A percentile compares a stretch with the other conserved stretches of the same genome.
Evolutionary conservation across 345 rosid genomes (phyloP).

Genomic region (Aegle marmelos): DNA sequence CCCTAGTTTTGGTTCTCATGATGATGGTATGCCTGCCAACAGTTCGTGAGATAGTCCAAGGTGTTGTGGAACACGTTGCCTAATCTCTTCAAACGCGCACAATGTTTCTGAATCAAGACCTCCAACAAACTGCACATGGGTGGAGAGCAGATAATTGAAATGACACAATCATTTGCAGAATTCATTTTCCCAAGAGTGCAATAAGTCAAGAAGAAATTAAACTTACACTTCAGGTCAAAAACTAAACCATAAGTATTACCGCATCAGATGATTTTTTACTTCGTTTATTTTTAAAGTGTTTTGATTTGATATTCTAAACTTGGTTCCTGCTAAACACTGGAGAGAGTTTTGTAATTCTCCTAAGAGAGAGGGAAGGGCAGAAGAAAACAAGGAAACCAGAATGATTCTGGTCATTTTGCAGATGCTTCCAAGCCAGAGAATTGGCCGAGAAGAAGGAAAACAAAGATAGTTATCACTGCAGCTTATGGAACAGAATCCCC

Average conservation of each 20-base stretch:
- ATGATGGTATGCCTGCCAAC: slow-evolving; percentile 51
- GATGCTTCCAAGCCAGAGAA: background rate
- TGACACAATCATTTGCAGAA: background rate
- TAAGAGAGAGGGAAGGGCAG: background rate
- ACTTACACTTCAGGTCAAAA: background rate
- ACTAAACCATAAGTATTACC: background rate
- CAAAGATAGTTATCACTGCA: background rate
- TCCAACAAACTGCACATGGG: slow-evolving; percentile 64
- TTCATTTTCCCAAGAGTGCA: background rate
- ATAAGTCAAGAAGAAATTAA: background rate
- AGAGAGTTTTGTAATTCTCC: background rate
- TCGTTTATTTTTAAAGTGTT: no score
- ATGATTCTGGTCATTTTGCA: background rate
- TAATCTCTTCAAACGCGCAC: slow-evolving; percentile 80
- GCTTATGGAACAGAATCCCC: background rate
- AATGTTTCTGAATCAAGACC: slow-evolving; percentile 85
- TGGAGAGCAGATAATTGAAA: background rate
- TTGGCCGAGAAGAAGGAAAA: background rate
- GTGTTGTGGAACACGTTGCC: slow-evolving; percentile 54
- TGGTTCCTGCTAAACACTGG: background rate
- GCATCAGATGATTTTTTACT: no score
- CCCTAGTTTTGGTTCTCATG: slow-evolving; percentile 13
- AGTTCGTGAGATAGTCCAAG: slow-evolving; percentile 41
- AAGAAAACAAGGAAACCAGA: background rate
- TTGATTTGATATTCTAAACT: background rate